Conservation (phyloP, 495 filamentous ascomycete genomes). For the Opeltia flavorubescens region DNA sequence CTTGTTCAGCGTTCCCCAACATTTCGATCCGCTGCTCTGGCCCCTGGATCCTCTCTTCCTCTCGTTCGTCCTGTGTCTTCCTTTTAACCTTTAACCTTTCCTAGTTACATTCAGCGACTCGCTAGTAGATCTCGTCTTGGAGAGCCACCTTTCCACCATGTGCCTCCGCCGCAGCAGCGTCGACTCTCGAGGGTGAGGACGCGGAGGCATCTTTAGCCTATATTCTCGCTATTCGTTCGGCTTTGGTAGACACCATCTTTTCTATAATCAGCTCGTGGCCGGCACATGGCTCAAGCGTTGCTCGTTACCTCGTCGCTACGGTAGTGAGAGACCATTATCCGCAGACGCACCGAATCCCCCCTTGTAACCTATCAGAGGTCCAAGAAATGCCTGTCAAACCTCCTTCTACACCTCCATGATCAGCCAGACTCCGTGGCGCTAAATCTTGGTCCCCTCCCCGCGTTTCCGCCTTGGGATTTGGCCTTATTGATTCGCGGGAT, state of each 20-base stretch:
- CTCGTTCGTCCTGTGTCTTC: not conserved
- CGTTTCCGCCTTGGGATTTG: not conserved
- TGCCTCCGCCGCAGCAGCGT: not conserved
- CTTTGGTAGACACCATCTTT: not conserved
- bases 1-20: not conserved
- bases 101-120: not conserved
- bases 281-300: not conserved
- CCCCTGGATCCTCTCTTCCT: not conserved
- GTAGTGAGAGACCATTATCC: not conserved
- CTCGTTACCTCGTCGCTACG: too few species aligned
- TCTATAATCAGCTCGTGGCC: not conserved
- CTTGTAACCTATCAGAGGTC: not conserved
- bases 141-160: not conserved
- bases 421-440: not conserved
- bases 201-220: not conserved
- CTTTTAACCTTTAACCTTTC: not conserved
- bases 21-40: not conserved
- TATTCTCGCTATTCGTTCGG: not conserved
- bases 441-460: not conserved
- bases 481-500: not conserved
- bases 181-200: not conserved
- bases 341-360: not conserved
- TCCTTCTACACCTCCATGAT: not conserved
- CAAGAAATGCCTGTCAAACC: not conserved
- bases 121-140: not conserved